Base-by-base conservation (phyloP, 192 early-diverging fungal genomes). In the Dissophora ornata region DNA sequence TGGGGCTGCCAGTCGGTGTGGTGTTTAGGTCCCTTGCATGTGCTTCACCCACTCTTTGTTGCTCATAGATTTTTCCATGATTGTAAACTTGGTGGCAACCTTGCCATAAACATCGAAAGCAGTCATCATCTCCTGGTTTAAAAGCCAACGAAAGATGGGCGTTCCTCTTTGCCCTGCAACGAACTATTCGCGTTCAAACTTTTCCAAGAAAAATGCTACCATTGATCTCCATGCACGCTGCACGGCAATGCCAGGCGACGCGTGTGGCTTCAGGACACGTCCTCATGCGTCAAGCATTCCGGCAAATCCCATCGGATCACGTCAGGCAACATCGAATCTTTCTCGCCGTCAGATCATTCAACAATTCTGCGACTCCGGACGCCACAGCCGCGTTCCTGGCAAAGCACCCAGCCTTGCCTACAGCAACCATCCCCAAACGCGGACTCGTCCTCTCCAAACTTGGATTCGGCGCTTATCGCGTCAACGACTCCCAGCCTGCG, bases 391-490 rank as follows among this genome's bases (percentile, higher is more conserved):
- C 62, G 18, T 80, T 81, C 29, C 19, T 67, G 12, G 36, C 69
- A 24, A 57, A 57, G 4, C 63, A 63, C 16, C 62, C 58, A 18
- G 26, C 62, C 2, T 44, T 84, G 29, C 84, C 82, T 10, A 73
- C 62, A 15, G 44, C 61, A 16, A 81, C 42, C 4, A 61, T 87
- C 21, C 64, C 77, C 41, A 87, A 87, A 51, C 70, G 75, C 4
- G 74, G 71, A 45, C 57, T 78, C 32, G 25, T 49, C 22, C 83
- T 90, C 10, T 87, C 86, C 9, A 80, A 85, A 33, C 42, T 89
- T 24, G 92, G 92, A 0, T 90, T 92, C 71, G 92, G 92, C 18
- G 84, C 79, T 0, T 92, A 88, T 68, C 75, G 92, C 25, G 58
- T 88, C 32, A 80, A 81, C 28, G 18, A 33, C 0, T 69, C 75